phyloP scores from a whole-genome alignment of 208 protist genomes.

The Trypanosoma vivax region DNA sequence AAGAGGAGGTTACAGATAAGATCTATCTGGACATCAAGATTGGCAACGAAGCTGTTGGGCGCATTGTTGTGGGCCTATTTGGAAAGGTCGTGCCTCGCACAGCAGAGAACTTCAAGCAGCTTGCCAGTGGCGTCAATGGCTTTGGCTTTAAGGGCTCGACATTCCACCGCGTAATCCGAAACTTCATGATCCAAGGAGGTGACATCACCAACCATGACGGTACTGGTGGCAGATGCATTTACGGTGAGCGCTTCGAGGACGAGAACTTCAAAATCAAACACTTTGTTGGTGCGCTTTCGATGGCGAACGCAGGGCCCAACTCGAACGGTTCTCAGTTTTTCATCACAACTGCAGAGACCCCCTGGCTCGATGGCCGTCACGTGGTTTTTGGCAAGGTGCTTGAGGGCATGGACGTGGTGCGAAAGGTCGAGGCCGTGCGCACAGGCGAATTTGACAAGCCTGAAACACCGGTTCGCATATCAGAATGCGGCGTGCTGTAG shows the following conservation, averaged over 20 bases:
- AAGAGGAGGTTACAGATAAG: conserved; percentile 65
- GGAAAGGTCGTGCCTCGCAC: conserved; percentile 89
- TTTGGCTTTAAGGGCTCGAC: conserved; percentile 90
- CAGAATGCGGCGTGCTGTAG: conserved; percentile 27
- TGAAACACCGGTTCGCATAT: conserved; percentile 33
- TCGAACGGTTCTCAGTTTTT: conserved; percentile 86
- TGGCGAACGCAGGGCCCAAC: conserved; percentile 70
- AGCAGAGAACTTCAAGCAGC: conserved; percentile 91
- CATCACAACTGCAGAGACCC: conserved; percentile 52
- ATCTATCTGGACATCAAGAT: conserved; percentile 94
- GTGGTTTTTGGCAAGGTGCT: conserved; percentile 93
- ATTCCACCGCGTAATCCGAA: conserved; percentile 95
- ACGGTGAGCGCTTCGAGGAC: conserved; percentile 89
- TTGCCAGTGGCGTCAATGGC: conserved; percentile 91
- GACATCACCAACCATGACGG: conserved; percentile 93
- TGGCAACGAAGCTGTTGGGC: conserved; percentile 64
- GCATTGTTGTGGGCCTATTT: conserved; percentile 91
- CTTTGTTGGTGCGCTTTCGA: conserved; percentile 60
- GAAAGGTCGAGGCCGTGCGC: conserved; percentile 54
- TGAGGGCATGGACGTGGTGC: conserved; percentile 80
- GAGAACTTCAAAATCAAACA: conserved; percentile 90
- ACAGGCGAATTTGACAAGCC: conserved; percentile 21
- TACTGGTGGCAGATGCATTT: conserved; percentile 91
- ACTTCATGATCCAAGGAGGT: conserved; percentile 94
- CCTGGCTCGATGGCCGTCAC: conserved; percentile 91